Base-by-base conservation (phyloP, 805 yeast genomes). In the Saturnispora sekii region DNA sequence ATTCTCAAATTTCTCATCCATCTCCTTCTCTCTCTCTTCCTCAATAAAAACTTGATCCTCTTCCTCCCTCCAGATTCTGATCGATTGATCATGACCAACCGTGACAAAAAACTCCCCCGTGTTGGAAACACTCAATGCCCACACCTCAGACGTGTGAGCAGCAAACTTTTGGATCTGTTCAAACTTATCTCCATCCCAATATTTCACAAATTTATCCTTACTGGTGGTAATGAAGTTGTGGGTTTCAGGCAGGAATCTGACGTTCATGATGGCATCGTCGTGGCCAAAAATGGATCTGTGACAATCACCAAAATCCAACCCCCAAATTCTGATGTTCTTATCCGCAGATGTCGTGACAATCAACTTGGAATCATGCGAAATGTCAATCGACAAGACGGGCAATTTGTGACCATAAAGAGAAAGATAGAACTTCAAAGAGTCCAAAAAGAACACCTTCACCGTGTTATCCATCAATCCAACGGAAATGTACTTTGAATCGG, bases 161-260 rank as follows among this genome's bases (percentile, higher is more conserved):
- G 77, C 73, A 30, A 93, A 69, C 56, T 83, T 85, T 63, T 93
- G 97, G 50, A 93, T 78, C 62, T 90, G 84, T 55, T 86, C 96
- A 62, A 93, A 93, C 64, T 93, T 93, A 56, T 85, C 94, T 52
- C 97, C 99, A 63, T 93, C 99, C 99, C 99, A 93, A 63, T 87
- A 88, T 64, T 93, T 93, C 45, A 93, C 75, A 48, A 82, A 64
- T 11, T 84, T 88, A 64, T 93, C 99, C 59, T 93, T 93, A 31
- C 90, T 81, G 47, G 86, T 79, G 46, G 95, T 81, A 66, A 93
- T 84, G 63, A 93, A 89, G 61, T 89, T 78, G 60, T 90, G 96
- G 11, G 84, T 72, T n/a, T 78, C 80, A 2, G 94, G 90, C 42
- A 88, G 72, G 57, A 93, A 93, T 49, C 69, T 74, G 29, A 90